These are phyloP conservation scores for Globisporangium alternatum DNA, from an alignment of 352 stramenopile species.

Conservation along the genomic window DNA sequence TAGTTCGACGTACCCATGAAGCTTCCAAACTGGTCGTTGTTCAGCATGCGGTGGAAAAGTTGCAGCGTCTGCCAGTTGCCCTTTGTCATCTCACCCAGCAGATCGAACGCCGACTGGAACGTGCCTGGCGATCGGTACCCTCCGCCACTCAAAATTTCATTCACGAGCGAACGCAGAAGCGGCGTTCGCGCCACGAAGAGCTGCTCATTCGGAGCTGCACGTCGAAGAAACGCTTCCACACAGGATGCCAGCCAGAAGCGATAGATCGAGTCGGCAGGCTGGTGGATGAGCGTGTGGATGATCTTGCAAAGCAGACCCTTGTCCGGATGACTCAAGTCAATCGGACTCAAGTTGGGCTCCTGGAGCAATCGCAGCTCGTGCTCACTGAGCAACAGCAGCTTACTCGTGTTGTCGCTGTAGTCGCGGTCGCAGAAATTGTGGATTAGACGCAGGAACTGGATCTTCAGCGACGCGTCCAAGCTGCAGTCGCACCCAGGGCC, in stretches of 20 bases:
- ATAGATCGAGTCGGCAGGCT: constrained; percentile 93
- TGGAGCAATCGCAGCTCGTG: constrained; percentile 58
- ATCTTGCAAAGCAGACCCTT: constrained; percentile 91
- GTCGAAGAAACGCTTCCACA: constrained; percentile 93
- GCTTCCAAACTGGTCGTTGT: constrained; percentile 84
- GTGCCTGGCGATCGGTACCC: constrained; percentile 86
- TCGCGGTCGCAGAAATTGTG: constrained; percentile 97
- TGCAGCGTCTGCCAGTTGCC: constrained; percentile 89
- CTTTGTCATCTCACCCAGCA: constrained; percentile 96
- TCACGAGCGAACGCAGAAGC: constrained; percentile 84
- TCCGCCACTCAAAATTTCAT: constrained; percentile 82
- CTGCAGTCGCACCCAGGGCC: constrained; percentile 93
- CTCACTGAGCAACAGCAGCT: constrained; percentile 76
- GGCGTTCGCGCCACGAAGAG: constrained; percentile 89
- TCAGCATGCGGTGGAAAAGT: constrained; percentile 86
- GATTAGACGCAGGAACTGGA: constrained; percentile 94
- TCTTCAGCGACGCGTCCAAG: constrained; percentile 92
- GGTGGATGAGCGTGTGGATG: constrained; percentile 85
- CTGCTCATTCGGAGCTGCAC: constrained; percentile 81
- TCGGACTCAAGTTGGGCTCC: constrained; percentile 36
- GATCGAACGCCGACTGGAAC: constrained; percentile 95
- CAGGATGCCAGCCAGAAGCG: constrained; percentile 96
- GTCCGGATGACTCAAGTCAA: constrained; percentile 61
- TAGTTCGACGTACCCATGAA: constrained; percentile 77
- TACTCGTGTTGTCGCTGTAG: constrained; percentile 81